phyloP scores from a whole-genome alignment of 371 early-diverging fungal genomes.

The Rhizopus stolonifer region DNA sequence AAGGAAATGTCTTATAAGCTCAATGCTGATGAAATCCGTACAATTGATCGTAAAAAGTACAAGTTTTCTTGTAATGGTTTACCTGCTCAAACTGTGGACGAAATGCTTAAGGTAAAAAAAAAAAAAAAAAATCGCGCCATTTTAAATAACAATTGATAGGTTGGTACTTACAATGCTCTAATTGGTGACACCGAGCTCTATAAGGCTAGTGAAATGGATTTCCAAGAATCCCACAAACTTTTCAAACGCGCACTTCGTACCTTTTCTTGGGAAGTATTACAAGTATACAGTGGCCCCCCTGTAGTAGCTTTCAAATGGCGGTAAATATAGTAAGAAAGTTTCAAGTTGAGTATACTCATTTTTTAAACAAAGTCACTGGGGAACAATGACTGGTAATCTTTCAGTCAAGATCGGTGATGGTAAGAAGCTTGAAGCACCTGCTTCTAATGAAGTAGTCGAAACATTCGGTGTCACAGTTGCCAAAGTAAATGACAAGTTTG shows the following conservation, averaged over 20 bases:
- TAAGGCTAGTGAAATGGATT: conserved; percentile 52
- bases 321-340: conserved; percentile 8
- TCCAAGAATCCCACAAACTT: conserved; percentile 51
- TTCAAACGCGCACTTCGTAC: conserved; percentile 53
- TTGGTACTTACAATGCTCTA: conserved; percentile 60
- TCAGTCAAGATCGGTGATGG: conserved; percentile 40
- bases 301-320: conserved; percentile 56
- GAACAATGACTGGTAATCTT: conserved; percentile 43
- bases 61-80: conserved; percentile 50
- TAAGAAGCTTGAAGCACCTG: conserved; percentile 41
- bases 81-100: conserved; percentile 39
- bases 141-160: conserved; percentile 16
- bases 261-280: conserved; percentile 54
- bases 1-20: conserved; percentile 57
- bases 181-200: conserved; percentile 55
- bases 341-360: background rate
- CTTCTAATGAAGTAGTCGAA: conserved; percentile 44
- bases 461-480: conserved; percentile 50
- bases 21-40: conserved; percentile 49
- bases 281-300: conserved; percentile 53
- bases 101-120: conserved; percentile 43
- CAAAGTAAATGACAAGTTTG: conserved; percentile 45
- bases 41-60: conserved; percentile 45
- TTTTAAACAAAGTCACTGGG: conserved; percentile 45
- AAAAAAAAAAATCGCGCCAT: background rate